Base-by-base conservation (phyloP, 768 basidiomycete species). In the Heimioporus sp. region DNA sequence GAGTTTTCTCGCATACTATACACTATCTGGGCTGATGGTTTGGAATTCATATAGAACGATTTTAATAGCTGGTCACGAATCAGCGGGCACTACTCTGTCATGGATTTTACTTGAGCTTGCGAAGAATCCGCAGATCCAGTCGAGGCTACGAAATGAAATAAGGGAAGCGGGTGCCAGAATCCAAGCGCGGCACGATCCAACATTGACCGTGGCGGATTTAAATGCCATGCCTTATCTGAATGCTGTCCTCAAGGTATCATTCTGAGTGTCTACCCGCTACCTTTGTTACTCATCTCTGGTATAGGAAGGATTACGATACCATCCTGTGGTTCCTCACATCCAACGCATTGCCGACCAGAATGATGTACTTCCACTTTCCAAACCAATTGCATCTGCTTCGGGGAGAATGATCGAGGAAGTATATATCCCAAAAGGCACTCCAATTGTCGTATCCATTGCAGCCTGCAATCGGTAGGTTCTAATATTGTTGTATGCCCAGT, bases 301-400 rank as follows among this genome's bases (percentile, higher is more conserved):
- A 79, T 39, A 79, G 77, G 79, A 80, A 64, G 66, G 70, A 3
- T 62, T 80, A 46, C 68, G 79, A 34, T 73, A 67, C 47, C 73
- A 76, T 56, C 77, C 81, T 31, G 75, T 74, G 1, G 61, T 76
- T 15, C 75, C 79, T 46, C 73, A 79, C 16, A 73, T 73, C 17
- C 73, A 77, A 51, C 75, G 85, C 17, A 65, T 74, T 49, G 73
- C 82, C 0, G 68, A 64, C 4, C 64, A 69, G 31, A 82, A 87
- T 59, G 80, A 83, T 46, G 61, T 82, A 15, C 61, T 87, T 16
- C 84, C 86, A 0, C 73, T 87, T 17, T 78, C 80, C 4, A 74
- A 71, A 44, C 80, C 80, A 3, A 73, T 82, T 45, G 68, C 56
- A 48, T 77, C 75, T 3, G 63, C 63, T 20, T 73, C 73, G 3